Evolutionary conservation across 495 filamentous ascomycete genomes (phyloP).

Genomic region (Talaromyces wortmannii): DNA sequence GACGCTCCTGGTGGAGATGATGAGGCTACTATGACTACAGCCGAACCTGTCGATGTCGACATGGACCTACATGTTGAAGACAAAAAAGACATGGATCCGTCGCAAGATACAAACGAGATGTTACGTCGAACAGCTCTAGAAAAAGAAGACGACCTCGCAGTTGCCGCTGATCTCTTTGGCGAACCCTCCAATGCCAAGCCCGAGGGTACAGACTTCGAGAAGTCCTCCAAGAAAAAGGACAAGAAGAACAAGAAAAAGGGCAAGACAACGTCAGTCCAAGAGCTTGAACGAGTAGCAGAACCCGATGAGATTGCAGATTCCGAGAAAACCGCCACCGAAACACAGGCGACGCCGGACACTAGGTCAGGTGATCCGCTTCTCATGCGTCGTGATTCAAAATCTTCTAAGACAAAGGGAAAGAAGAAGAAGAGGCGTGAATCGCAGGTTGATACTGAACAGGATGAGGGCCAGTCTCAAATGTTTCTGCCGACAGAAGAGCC

Average conservation of each 20-base stretch:
- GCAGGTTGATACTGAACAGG: not conserved
- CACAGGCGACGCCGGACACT: not conserved
- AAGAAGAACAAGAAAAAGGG: constrained; percentile 25
- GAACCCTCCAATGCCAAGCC: constrained; percentile 5
- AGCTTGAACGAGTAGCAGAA: constrained; percentile 5
- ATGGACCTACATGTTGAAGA: not conserved
- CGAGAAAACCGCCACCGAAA: not conserved
- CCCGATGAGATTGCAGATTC: not conserved
- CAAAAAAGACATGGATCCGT: not conserved
- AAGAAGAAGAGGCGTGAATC: constrained; percentile 13
- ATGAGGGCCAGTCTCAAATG: not conserved
- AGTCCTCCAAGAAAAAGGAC: constrained; percentile 33
- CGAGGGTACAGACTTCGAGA: constrained; percentile 11
- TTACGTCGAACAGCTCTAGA: constrained; percentile 1
- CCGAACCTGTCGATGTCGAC: not conserved
- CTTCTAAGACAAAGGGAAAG: constrained; percentile 18
- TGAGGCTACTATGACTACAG: not conserved
- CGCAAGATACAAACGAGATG: not conserved
- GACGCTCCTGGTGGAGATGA: constrained; percentile 1
- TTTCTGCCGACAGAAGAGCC: constrained; percentile 4
- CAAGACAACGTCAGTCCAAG: constrained; percentile 3
- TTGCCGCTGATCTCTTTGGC: constrained; percentile 3
- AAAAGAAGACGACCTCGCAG: constrained; percentile 9
- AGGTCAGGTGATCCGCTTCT: not conserved
- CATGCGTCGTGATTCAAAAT: constrained; percentile 16